Percentiles rank a stretch among this genome's conserved stretches.
These are phyloP conservation scores for Diospyros lotus DNA, from an alignment of 148 eudicot species.

Conservation along the genomic window DNA sequence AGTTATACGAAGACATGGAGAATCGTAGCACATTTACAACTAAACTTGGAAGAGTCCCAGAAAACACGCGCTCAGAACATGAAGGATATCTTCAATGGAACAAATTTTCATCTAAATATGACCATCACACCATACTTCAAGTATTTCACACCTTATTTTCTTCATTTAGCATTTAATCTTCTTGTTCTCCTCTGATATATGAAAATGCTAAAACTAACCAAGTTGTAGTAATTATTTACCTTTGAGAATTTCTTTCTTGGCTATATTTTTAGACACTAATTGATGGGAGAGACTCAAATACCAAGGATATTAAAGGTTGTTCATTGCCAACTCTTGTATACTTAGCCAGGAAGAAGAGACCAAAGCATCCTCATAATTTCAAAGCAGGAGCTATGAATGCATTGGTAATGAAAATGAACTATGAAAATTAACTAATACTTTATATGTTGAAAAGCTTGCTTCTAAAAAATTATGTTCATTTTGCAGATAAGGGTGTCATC, in stretches of 20 bases:
- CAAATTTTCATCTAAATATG: not conserved
- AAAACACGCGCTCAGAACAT: slow-evolving; percentile 12
- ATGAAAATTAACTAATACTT: not conserved
- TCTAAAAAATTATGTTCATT: too few species aligned
- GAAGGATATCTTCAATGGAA: slow-evolving; percentile 24
- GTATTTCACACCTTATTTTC: not conserved
- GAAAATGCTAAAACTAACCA: not conserved
- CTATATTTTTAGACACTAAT: not conserved
- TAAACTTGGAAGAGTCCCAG: slow-evolving; percentile 14
- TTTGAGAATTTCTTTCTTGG: not conserved
- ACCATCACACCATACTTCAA: slow-evolving; percentile 23
- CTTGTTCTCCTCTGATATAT: not conserved
- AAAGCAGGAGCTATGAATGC: slow-evolving; percentile 16
- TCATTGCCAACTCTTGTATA: slow-evolving; percentile 8
- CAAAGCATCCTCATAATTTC: slow-evolving; percentile 6
- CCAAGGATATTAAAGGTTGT: not conserved
- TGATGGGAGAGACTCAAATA: slow-evolving; percentile 6
- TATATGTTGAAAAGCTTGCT: not conserved
- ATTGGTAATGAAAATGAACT: slow-evolving; percentile 8
- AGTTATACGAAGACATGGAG: slow-evolving; percentile 19
- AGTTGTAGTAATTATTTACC: not conserved
- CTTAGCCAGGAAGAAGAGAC: slow-evolving; percentile 11
- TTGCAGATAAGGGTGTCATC: slow-evolving; percentile 14
- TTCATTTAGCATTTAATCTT: too few species aligned
- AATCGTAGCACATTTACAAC: not conserved